A percentile compares a stretch with the other conserved stretches of the same genome.
These are phyloP conservation scores for Aquilaria sinensis DNA, from an alignment of 345 rosid species.

Conservation along the genomic window DNA sequence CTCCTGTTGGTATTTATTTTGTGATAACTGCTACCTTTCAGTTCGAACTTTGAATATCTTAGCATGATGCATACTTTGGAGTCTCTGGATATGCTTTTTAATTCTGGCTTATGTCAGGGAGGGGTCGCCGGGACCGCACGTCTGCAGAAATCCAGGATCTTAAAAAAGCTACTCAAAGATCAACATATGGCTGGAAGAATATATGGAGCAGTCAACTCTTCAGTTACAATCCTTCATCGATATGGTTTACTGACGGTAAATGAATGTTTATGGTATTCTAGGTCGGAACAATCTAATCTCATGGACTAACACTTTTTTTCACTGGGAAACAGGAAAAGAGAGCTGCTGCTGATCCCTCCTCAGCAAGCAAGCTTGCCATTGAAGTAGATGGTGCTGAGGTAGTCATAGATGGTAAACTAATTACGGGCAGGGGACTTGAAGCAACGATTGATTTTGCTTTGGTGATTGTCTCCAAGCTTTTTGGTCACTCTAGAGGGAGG, in stretches of 20 bases:
- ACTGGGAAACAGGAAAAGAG: constrained; percentile 45
- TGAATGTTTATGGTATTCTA: background rate
- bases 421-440: constrained; percentile 70
- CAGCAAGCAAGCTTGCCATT: constrained; percentile 21
- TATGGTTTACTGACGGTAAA: constrained; percentile 74
- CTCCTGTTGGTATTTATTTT: too few relatives aligned
- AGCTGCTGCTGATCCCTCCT: constrained; percentile 48
- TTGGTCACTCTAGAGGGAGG: constrained; percentile 77
- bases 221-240: constrained; percentile 44
- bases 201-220: constrained; percentile 72
- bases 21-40: too few relatives aligned
- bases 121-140: constrained; percentile 53
- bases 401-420: constrained; percentile 82
- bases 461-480: constrained; percentile 70
- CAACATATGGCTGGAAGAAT: constrained; percentile 59
- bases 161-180: constrained; percentile 76
- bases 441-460: constrained; percentile 59
- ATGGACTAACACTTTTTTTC: constrained; percentile 1
- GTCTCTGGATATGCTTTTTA: too few relatives aligned
- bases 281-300: constrained; percentile 2
- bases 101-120: constrained; percentile 37
- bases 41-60: too few relatives aligned
- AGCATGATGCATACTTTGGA: too few relatives aligned
- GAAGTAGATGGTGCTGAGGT: constrained; percentile 49
- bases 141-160: constrained; percentile 59